Conservation (phyloP, 257 asterid species). For the Apocynum venetum region DNA sequence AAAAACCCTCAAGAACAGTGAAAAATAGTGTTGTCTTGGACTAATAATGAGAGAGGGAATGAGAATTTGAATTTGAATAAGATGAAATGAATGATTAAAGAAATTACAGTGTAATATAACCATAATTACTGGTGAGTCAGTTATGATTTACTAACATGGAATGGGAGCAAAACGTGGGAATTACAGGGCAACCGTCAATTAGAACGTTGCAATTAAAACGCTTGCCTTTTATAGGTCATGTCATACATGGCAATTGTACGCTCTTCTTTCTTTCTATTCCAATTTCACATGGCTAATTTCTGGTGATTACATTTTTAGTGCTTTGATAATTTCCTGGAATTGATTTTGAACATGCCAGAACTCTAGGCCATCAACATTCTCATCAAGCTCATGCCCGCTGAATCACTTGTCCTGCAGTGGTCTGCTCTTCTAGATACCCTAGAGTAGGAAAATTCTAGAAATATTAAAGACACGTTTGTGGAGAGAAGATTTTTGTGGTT, state of each 20-base stretch:
- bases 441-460: too few relatives aligned
- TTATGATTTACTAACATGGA: slow-evolving; percentile 1
- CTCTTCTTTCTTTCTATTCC: neutral
- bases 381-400: too few relatives aligned
- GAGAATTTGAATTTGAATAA: slow-evolving; percentile 7
- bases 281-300: neutral
- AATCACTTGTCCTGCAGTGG: too few relatives aligned
- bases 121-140: slow-evolving; percentile 9
- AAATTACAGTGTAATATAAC: neutral
- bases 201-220: neutral
- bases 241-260: neutral
- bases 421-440: too few relatives aligned
- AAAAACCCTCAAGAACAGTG: neutral
- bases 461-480: too few relatives aligned
- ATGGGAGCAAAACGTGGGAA: slow-evolving; percentile 8
- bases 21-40: neutral
- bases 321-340: too few relatives aligned
- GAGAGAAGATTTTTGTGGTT: too few relatives aligned
- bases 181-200: slow-evolving; percentile 7
- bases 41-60: slow-evolving; percentile 3
- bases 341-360: too few relatives aligned
- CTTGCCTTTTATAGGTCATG: neutral
- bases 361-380: too few relatives aligned
- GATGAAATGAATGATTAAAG: neutral
- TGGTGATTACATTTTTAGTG: neutral